Conservation (phyloP, 495 filamentous ascomycete species). For the Endocarpon pusillum region DNA sequence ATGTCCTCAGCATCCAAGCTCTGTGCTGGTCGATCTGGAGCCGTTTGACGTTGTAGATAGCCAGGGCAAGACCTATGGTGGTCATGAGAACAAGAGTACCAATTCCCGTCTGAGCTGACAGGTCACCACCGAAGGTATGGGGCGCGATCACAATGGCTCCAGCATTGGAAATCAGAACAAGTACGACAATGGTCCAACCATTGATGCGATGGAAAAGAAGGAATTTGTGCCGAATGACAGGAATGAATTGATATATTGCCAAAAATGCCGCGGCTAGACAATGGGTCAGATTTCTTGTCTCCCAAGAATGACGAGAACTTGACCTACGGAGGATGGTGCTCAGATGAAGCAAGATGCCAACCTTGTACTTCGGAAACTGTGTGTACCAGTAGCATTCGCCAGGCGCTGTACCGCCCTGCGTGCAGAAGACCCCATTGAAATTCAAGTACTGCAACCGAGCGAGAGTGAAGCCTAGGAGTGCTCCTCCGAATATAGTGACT, state of each 20-base stretch:
- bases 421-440: too few species aligned
- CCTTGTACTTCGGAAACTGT: constrained; percentile 14
- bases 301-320: too few species aligned
- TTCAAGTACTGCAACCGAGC: too few species aligned
- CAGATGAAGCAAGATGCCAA: constrained; percentile 33
- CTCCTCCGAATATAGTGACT: too few species aligned
- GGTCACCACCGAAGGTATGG: constrained; percentile 25
- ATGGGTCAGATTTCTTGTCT: too few species aligned
- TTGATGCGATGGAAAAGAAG: constrained; percentile 33
- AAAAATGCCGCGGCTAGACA: constrained; percentile 30
- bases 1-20: constrained; percentile 36
- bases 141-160: constrained; percentile 27
- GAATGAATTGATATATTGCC: constrained; percentile 31
- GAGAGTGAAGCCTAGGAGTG: too few species aligned
- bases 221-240: constrained; percentile 28
- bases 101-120: constrained; percentile 21
- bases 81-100: constrained; percentile 21
- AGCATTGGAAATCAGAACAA: constrained; percentile 21
- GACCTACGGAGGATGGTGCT: too few species aligned
- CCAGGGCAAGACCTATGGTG: constrained; percentile 16
- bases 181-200: constrained; percentile 27
- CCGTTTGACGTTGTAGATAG: constrained; percentile 31
- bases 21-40: constrained; percentile 39
- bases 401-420: too few species aligned
- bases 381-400: constrained; percentile 35